Evolutionary conservation across 495 filamentous ascomycete genomes (phyloP), one percentile per base, ranked within the genome.

Genomic region (Pyronema domesticum): DNA sequence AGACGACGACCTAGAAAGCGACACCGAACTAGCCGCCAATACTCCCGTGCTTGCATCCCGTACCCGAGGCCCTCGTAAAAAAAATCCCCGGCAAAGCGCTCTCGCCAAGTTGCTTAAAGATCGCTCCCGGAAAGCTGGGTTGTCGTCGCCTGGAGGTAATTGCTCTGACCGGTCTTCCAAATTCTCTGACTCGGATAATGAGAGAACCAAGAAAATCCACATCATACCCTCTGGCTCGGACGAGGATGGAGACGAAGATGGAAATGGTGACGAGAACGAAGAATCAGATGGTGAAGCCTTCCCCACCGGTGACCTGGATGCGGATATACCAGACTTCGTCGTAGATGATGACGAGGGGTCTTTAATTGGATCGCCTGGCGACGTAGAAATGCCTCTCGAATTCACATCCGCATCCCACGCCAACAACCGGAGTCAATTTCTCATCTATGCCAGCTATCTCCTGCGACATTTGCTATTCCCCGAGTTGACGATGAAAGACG

Each of bases 231-330:
- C 39, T 3, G 39, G 6, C 39, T 42, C 7, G 34, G n/a, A 50
- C 52, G 15, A 11, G 15, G 3, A 33, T 37, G 34, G 13, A 18
- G 46, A 53, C 2, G 53, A 53, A 8, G 7, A 60, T 7, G 11
- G 47, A n/a, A 57, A 61, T 53, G 46, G 46, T 3, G 18, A 60
- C 51, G n/a, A n/a, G n/a, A 57, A 61, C 18, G 59, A 61, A 43
- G 9, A 55, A 18, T 55, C 53, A 35, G 23, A 30, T 30, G 1
- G 2, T 5, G 23, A 30, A 30, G 5, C 23, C 23, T 30, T 2
- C 5, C 23, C 23, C 19, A 30, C 11, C 10, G 19, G 18, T 19
- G 14, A 46, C 36, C n/a, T 19, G 13, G 35, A 56, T 6, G 45
- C 47, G 5, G 47, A 57, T 4, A 46, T 56, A 7, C 44, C 50